Base-by-base conservation (phyloP, 306 rosid species). In the Cucurbita pepo region DNA sequence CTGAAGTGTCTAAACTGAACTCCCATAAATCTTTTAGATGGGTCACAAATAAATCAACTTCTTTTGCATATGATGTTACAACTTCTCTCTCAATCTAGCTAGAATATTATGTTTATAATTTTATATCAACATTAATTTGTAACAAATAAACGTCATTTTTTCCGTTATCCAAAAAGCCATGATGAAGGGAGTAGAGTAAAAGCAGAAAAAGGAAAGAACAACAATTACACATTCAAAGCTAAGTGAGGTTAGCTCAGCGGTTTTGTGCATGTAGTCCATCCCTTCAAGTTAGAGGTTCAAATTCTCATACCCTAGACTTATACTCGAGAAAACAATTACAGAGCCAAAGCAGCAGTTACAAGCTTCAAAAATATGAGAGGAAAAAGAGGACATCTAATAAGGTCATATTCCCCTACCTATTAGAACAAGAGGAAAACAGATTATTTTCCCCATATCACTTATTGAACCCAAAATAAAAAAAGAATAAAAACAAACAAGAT, bases 401-500 rank as follows among this genome's bases (percentile, higher is more conserved):
- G 45, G 38, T 8, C 30, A 44, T 60, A 22, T 19, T 65, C 11
- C 38, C 54, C 10, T 19, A 19, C 3, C 54, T 10, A 65, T 10
- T 18, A 10, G 15, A 43, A 64, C 10, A 45, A 9, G 19, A 30
- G 8, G 36, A 10, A 30, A 21, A 45, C 34, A 66, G 19, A 45
- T 22, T 12, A 65, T 21, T 65, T 65, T 11, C 72, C 38, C 9
- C 56, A 65, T 53, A 40, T 65, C 6, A 72, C 41, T 9, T 55
- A 56, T 56, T 55, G 38, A 72, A 55, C 45, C 60, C 76, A 55
- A 54, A 54, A 16, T 48, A 41, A 37, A 65, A 53, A 21, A 10
- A 43, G 25, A 4, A 40, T 10, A 18, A 41, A 79, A 75, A 75
- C 67, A 63, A 47, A 71, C 73, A 76, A 9, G 30, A 45, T 76